Conservation (phyloP, 1,139 yeast species). For the Pichia sp. region DNA sequence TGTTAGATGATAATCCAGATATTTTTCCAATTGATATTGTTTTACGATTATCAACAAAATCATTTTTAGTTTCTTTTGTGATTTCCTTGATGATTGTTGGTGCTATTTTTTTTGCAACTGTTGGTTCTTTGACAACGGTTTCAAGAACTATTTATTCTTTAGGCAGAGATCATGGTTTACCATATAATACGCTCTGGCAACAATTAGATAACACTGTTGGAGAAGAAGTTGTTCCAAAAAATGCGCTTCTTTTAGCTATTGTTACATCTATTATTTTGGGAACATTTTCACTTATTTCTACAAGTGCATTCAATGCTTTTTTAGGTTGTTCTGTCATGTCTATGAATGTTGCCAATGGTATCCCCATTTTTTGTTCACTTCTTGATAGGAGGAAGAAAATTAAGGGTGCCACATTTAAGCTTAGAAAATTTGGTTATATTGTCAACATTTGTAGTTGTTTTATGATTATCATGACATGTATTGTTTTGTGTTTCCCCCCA, state of each 20-base stretch:
- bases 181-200: slow-evolving; percentile 59
- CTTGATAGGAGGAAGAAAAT: slow-evolving; percentile 57
- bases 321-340: slow-evolving; percentile 83
- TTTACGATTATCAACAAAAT: slow-evolving; percentile 63
- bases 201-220: slow-evolving; percentile 52
- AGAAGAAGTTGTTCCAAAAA: slow-evolving; percentile 57
- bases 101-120: slow-evolving; percentile 68
- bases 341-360: slow-evolving; percentile 67
- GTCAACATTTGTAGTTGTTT: slow-evolving; percentile 53
- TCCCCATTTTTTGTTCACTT: slow-evolving; percentile 62
- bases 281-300: slow-evolving; percentile 58
- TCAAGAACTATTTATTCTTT: slow-evolving; percentile 82
- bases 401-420: slow-evolving; percentile 64
- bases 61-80: slow-evolving; percentile 59
- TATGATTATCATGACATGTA: slow-evolving; percentile 56
- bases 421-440: slow-evolving; percentile 59
- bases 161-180: slow-evolving; percentile 85
- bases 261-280: slow-evolving; percentile 56
- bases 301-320: slow-evolving; percentile 77
- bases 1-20: slow-evolving; percentile 57
- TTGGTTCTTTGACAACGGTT: slow-evolving; percentile 77
- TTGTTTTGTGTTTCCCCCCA: slow-evolving; percentile 69
- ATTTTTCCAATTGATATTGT: slow-evolving; percentile 51
- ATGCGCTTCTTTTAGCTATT: slow-evolving; percentile 68
- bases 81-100: slow-evolving; percentile 63